A percentile compares a stretch with the other conserved stretches of the same genome.
Conservation (phyloP, 768 basidiomycete species). For the Podaxis sp. region DNA sequence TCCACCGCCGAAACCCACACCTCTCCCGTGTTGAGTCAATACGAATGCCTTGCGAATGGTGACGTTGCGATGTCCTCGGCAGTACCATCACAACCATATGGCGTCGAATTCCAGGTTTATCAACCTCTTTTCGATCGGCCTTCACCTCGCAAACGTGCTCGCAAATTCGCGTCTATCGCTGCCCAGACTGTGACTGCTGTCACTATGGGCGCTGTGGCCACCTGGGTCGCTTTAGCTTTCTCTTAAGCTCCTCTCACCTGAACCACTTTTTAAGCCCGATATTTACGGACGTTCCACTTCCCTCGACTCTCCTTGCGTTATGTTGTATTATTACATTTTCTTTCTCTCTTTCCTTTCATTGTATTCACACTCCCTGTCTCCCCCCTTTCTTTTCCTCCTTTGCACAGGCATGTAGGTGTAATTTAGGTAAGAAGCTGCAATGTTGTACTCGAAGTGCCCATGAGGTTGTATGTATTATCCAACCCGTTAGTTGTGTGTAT, state of each 20-base stretch:
- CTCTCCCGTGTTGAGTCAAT: neutral
- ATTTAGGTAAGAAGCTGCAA: neutral
- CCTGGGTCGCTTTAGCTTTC: slow-evolving; percentile 74
- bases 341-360: neutral
- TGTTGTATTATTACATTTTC: neutral
- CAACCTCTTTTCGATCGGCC: slow-evolving; percentile 20
- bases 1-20: neutral
- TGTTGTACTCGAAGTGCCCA: neutral
- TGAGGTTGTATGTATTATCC: neutral
- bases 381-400: neutral
- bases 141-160: slow-evolving; percentile 40
- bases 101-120: neutral
- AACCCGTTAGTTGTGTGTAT: neutral
- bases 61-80: neutral
- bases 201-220: slow-evolving; percentile 62
- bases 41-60: neutral
- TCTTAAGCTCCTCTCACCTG: slow-evolving; percentile 26
- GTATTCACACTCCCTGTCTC: neutral
- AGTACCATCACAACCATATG: neutral
- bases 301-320: neutral
- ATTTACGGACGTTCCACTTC: too few species aligned
- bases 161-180: slow-evolving; percentile 37
- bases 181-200: slow-evolving; percentile 60
- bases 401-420: neutral
- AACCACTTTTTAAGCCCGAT: neutral